These are phyloP conservation scores for Gaeumannomyces tritici DNA, from an alignment of 2,329 filamentous ascomycete species.

Conservation along the genomic window DNA sequence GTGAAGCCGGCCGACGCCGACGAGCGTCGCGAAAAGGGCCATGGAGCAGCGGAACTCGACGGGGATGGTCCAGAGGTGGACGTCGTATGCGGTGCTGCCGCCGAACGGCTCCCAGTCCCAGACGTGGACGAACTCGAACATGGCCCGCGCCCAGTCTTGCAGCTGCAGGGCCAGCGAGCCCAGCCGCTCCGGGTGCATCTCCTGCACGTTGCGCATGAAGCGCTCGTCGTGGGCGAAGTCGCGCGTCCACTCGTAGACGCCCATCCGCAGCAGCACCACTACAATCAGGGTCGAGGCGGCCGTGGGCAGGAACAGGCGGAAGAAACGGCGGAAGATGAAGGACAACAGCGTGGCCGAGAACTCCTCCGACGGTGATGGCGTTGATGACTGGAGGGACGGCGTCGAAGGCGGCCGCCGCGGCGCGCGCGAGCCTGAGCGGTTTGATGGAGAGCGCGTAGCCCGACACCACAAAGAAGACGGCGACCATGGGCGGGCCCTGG, in stretches of 20 bases:
- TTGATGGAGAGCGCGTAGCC: conserved; percentile 50
- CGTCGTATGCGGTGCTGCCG: conserved; percentile 41
- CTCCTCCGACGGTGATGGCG: conserved; percentile 10
- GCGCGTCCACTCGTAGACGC: conserved; percentile 37
- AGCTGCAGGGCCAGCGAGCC: conserved; percentile 28
- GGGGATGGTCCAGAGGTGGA: conserved; percentile 55
- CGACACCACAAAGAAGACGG: conserved; percentile 53
- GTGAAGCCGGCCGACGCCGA: conserved; percentile 38
- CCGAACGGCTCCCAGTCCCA: conserved; percentile 42
- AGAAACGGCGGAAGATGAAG: conserved; percentile 38
- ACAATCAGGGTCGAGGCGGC: conserved; percentile 39
- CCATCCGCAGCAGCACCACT: conserved; percentile 31
- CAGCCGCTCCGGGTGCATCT: conserved; percentile 33
- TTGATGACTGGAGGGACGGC: neutral
- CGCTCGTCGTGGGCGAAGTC: conserved; percentile 29
- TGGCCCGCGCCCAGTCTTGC: conserved; percentile 34
- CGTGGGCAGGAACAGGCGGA: conserved; percentile 43
- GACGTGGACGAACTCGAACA: conserved; percentile 40
- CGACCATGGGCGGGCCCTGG: conserved; percentile 46
- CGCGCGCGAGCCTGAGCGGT: conserved; percentile 30
- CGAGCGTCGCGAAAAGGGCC: conserved; percentile 42
- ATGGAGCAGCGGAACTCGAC: conserved; percentile 51
- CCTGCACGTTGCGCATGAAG: conserved; percentile 38
- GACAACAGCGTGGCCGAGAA: conserved; percentile 37
- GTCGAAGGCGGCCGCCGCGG: neutral